Evolutionary conservation across 306 rosid genomes (phyloP).

Genomic region (Psophocarpus tetragonolobus): DNA sequence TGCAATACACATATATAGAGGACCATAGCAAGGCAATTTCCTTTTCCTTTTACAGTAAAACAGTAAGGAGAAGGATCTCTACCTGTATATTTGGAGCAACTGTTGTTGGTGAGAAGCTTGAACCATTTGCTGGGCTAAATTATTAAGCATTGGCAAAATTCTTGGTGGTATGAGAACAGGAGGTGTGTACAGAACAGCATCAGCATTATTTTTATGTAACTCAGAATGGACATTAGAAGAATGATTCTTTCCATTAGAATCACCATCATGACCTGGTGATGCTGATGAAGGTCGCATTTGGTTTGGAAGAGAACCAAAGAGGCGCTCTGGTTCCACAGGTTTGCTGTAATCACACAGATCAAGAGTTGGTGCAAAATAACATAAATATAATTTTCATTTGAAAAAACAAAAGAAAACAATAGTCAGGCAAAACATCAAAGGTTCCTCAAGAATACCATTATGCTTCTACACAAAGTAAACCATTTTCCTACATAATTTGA

Average conservation of each 20-base stretch:
- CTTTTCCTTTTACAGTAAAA: neutral
- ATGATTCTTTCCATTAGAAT: slow-evolving; percentile 48
- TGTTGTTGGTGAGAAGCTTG: slow-evolving; percentile 82
- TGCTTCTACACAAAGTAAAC: neutral
- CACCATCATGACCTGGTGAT: slow-evolving; percentile 66
- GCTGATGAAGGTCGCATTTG: slow-evolving; percentile 74
- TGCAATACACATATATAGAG: neutral
- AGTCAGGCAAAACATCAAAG: neutral
- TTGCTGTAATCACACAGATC: slow-evolving; percentile 53
- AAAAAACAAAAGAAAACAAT: neutral
- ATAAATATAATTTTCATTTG: neutral
- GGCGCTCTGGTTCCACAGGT: slow-evolving; percentile 93
- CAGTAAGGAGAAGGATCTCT: neutral
- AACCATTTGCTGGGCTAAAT: slow-evolving; percentile 77
- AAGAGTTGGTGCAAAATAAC: neutral
- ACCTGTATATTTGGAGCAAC: slow-evolving; percentile 71
- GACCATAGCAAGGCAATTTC: neutral
- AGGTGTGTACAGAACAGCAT: slow-evolving; percentile 67
- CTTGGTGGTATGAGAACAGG: slow-evolving; percentile 81
- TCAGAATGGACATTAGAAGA: slow-evolving; percentile 52
- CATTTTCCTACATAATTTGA: neutral
- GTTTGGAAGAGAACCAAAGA: slow-evolving; percentile 80
- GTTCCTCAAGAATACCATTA: neutral
- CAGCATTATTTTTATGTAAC: slow-evolving; percentile 45
- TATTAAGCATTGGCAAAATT: slow-evolving; percentile 71